Evolutionary conservation across 192 early-diverging fungal species (phyloP).

Genomic region (Chytriomyces sp.): DNA sequence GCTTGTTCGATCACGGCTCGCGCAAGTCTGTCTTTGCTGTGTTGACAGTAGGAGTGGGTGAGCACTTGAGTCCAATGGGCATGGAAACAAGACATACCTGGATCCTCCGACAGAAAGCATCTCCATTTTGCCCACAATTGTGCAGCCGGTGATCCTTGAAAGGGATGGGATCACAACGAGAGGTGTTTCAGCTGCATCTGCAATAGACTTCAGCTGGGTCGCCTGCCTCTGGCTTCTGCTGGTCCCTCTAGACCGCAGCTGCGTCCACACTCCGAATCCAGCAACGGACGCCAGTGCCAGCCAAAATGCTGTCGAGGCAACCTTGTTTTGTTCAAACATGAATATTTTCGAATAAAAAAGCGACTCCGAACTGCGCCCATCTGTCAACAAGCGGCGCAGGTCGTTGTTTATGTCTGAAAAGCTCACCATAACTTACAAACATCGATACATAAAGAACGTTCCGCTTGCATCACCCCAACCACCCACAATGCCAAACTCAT

Average conservation of each 20-base stretch:
- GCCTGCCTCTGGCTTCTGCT: too few species aligned
- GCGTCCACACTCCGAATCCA: too few species aligned
- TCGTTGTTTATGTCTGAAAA: too few species aligned
- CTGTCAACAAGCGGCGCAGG: too few species aligned
- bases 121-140: slow-evolving; percentile 74
- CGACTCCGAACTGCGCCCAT: too few species aligned
- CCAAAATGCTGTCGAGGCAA: too few species aligned
- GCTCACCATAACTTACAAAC: too few species aligned
- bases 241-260: too few species aligned
- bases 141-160: slow-evolving; percentile 89
- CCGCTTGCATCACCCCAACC: slow-evolving; percentile 3
- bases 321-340: too few species aligned
- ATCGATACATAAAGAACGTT: slow-evolving; percentile 7
- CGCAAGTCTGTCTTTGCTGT: slow-evolving; percentile 88
- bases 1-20: slow-evolving; percentile 82
- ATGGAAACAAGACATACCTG: neutral
- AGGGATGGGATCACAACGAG: slow-evolving; percentile 83
- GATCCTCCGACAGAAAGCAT: slow-evolving; percentile 88
- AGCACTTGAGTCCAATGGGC: neutral
- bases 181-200: slow-evolving; percentile 62
- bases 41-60: neutral
- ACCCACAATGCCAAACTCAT: slow-evolving; percentile 26
- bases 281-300: too few species aligned
- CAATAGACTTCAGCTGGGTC: too few species aligned
- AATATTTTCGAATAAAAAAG: too few species aligned